phyloP scores from a whole-genome alignment of 225 moss, liverwort and hornwort species.

The Polytrichum formosum region DNA sequence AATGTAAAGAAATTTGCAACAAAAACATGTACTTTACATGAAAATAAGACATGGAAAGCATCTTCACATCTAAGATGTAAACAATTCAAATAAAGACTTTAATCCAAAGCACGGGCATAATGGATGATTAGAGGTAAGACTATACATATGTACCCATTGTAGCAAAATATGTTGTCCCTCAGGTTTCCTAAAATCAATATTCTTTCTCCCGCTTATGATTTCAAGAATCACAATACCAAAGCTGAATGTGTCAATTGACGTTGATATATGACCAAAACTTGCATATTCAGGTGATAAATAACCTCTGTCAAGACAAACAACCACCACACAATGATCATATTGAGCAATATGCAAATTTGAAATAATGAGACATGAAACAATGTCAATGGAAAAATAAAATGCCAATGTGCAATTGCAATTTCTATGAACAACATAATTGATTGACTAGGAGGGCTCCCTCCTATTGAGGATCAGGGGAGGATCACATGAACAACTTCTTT shows the following conservation, averaged over 20 bases:
- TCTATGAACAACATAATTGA: too few relatives aligned
- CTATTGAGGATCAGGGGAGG: too few relatives aligned
- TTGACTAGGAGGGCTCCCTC: too few relatives aligned
- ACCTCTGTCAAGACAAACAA: constrained; percentile 20
- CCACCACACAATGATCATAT: neutral
- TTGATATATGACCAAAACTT: constrained; percentile 41
- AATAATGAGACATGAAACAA: neutral
- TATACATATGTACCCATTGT: constrained; percentile 33
- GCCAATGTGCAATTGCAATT: neutral
- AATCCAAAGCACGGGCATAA: neutral
- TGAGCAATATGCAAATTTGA: neutral
- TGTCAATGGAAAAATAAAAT: neutral
- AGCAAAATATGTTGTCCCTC: constrained; percentile 37
- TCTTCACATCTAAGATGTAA: neutral
- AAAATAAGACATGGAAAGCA: neutral
- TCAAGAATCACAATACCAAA: constrained; percentile 52
- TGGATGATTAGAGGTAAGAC: neutral
- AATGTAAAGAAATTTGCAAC: neutral
- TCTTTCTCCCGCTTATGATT: constrained; percentile 49
- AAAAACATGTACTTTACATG: too few relatives aligned
- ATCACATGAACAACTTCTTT: neutral
- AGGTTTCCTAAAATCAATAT: constrained; percentile 27
- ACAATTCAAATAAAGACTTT: neutral
- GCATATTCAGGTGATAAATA: constrained; percentile 55
- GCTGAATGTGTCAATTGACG: constrained; percentile 49